phyloP scores from a whole-genome alignment of 2,329 filamentous ascomycete genomes.

The Colletotrichum truncatum region DNA sequence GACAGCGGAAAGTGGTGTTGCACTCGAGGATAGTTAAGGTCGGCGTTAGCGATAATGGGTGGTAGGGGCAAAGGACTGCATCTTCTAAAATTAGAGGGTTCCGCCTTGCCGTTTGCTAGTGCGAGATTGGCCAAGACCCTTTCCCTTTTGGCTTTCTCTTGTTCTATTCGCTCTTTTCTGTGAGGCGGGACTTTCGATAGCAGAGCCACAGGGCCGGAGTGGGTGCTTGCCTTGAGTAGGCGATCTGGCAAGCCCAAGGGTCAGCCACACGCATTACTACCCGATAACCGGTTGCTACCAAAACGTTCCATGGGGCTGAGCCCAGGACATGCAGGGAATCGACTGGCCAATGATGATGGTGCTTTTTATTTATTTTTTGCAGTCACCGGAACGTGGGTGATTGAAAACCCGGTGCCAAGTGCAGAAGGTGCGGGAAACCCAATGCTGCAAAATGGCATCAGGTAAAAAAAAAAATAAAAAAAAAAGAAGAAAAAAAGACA shows the following conservation, averaged over 20 bases:
- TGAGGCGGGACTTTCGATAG: not conserved
- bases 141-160: no score
- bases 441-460: not conserved
- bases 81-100: conserved; percentile 24
- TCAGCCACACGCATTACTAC: conserved; percentile 21
- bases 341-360: no score
- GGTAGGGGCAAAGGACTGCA: not conserved
- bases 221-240: not conserved
- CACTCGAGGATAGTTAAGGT: not conserved
- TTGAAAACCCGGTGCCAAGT: conserved; percentile 12
- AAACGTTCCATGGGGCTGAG: conserved; percentile 8
- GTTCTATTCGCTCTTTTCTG: no score
- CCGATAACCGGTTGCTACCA: conserved; percentile 18
- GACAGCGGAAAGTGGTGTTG: conserved; percentile 6
- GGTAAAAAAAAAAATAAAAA: not conserved
- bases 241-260: conserved; percentile 22
- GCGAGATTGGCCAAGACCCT: not conserved
- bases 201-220: not conserved
- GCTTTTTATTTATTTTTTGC: no score
- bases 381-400: conserved; percentile 13
- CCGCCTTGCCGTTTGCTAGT: conserved; percentile 7
- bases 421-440: no score
- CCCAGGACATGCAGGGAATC: not conserved
- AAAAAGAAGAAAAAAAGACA: not conserved
- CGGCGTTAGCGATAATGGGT: not conserved